Percentiles rank a stretch among this genome's conserved stretches.
Evolutionary conservation across 768 basidiomycete species (phyloP).

Genomic region (Serendipita sp.): DNA sequence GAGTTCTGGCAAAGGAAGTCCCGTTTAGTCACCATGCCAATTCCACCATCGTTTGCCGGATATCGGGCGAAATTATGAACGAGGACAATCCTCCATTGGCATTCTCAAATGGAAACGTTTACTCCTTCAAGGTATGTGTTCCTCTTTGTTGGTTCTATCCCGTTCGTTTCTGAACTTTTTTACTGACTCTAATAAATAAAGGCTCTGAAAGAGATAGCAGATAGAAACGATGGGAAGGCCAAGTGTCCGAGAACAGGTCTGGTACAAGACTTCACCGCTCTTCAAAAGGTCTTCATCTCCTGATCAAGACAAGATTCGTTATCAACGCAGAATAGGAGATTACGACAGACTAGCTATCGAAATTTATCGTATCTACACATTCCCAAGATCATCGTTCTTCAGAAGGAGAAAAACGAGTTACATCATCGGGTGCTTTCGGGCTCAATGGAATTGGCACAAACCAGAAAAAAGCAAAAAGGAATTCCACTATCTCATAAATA

Average conservation of each 20-base stretch:
- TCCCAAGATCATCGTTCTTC: too few species aligned
- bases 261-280: slow-evolving; percentile 42
- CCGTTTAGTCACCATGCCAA: slow-evolving; percentile 90
- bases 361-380: too few species aligned
- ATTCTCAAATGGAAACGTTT: slow-evolving; percentile 82
- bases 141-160: not conserved
- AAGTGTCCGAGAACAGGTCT: slow-evolving; percentile 65
- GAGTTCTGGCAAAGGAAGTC: slow-evolving; percentile 66
- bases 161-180: not conserved
- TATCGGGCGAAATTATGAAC: slow-evolving; percentile 90
- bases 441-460: too few species aligned
- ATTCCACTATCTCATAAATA: too few species aligned
- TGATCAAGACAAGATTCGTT: slow-evolving; percentile 25
- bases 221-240: slow-evolving; percentile 62
- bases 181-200: too few species aligned
- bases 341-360: too few species aligned
- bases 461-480: too few species aligned
- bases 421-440: too few species aligned
- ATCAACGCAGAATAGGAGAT: too few species aligned
- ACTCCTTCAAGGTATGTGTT: slow-evolving; percentile 78
- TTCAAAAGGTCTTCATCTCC: slow-evolving; percentile 86
- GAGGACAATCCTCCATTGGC: slow-evolving; percentile 86
- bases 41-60: slow-evolving; percentile 83
- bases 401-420: too few species aligned
- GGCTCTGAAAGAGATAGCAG: slow-evolving; percentile 80